phyloP scores from a whole-genome alignment of 2,329 filamentous ascomycete species.

The Lasiodiplodia theobromae region DNA sequence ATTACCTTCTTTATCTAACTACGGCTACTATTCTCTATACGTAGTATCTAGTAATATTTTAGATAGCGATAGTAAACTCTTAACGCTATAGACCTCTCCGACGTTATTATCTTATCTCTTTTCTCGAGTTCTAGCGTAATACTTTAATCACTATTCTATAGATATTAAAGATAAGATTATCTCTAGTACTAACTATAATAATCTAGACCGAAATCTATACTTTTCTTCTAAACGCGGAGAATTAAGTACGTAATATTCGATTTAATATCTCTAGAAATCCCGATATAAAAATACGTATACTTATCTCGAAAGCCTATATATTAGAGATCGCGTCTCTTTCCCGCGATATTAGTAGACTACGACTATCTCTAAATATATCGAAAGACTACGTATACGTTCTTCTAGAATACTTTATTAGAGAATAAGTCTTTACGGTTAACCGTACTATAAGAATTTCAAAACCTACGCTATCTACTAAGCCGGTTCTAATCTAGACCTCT shows the following conservation, averaged over 20 bases:
- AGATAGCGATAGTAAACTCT: too few relatives aligned
- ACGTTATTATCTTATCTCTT: too few relatives aligned
- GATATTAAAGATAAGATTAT: background rate
- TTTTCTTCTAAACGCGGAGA: background rate
- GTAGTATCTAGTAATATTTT: too few relatives aligned
- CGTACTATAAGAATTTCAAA: background rate
- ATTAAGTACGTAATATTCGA: background rate
- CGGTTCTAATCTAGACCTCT: background rate
- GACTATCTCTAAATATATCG: rapidly evolving
- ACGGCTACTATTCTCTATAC: too few relatives aligned
- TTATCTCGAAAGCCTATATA: background rate
- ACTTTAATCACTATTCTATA: too few relatives aligned
- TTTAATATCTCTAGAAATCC: background rate
- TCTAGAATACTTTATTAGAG: too few relatives aligned
- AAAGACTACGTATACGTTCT: background rate
- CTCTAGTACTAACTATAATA: background rate
- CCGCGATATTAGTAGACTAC: background rate
- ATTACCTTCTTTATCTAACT: too few relatives aligned
- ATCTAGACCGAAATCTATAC: background rate
- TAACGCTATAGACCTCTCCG: rapidly evolving
- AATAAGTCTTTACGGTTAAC: background rate
- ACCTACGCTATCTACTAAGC: background rate
- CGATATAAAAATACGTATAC: background rate
- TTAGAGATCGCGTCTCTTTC: background rate
- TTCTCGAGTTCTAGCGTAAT: too few relatives aligned